Base-by-base conservation (phyloP, 495 filamentous ascomycete genomes). In the Penicillium malachiteum region DNA sequence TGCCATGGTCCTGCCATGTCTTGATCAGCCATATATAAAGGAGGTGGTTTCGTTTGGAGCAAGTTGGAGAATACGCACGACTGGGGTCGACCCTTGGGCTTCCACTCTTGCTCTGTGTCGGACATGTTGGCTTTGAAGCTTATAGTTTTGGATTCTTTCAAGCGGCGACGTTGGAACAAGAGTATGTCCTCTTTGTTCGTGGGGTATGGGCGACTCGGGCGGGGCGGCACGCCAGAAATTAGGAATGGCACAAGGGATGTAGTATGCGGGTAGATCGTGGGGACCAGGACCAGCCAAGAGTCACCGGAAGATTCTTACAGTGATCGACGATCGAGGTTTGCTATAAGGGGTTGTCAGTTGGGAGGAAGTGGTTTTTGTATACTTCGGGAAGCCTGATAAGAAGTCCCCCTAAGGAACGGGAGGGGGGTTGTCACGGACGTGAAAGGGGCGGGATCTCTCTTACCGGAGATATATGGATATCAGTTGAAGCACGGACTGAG, bases 71-170 rank as follows among this genome's bases (percentile, higher is more conserved):
- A 48, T 21, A 84, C 89, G 72, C 75, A 93, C 90, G 90, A 93
- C 78, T 92, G 88, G 49, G 89, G 89, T 42, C 87, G 86, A 60
- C 78, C 79, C 69, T 77, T 89, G 37, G 89, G 87, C 80, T 90
- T 87, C 87, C 87, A 91, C 68, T 87, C 86, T 59, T 80, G 80
- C 53, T 89, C 87, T 57, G 80, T 76, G 69, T 89, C 85, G 44
- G 87, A 78, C 79, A 82, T 81, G 10, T 50, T 71, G 61, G 54
- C 43, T 52, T 40, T 26, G 55, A 43, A 49, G 17, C 14, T 39
- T 26, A 10, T 12, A 21, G 10, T 34, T 3, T 17, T 26, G 38
- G 0, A 14, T 14, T n/a, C 7, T 14, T 3, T 42, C 14, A 10
- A 42, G 30, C 21, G 7, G 12, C 2, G 11, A 46, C 0, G 18